Evolutionary conservation across 805 yeast species (phyloP).

Genomic region (Tetrapisispora pingtungensis): DNA sequence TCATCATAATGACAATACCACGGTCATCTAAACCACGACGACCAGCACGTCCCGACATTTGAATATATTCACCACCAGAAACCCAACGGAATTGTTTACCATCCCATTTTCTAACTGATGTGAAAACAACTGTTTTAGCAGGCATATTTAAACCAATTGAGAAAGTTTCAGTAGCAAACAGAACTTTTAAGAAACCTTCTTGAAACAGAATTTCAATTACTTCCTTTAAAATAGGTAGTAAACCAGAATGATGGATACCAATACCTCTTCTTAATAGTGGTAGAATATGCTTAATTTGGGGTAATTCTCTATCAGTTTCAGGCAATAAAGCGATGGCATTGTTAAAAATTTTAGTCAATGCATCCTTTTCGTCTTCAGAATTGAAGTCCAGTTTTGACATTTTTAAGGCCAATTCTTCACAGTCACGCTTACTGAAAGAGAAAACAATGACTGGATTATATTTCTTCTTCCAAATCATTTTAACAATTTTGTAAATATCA

Average conservation of each 20-base stretch:
- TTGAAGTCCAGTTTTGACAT: constrained; percentile 95
- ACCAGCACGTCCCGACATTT: constrained; percentile 99
- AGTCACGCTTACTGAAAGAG: constrained; percentile 94
- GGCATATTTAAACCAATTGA: constrained; percentile 99
- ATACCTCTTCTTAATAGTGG: constrained; percentile 91
- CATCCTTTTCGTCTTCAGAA: constrained; percentile 86
- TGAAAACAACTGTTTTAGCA: constrained; percentile 96
- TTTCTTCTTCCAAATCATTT: constrained; percentile 94
- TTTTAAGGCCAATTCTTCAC: constrained; percentile 87
- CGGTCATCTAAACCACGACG: constrained; percentile 99
- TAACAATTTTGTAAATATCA: constrained; percentile 92
- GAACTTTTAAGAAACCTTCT: constrained; percentile 87
- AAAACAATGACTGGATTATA: constrained; percentile 97
- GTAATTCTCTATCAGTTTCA: constrained; percentile 82
- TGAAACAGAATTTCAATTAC: constrained; percentile 94
- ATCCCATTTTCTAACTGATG: constrained; percentile 97
- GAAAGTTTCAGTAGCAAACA: constrained; percentile 96
- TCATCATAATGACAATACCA: constrained; percentile 98
- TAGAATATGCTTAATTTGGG: constrained; percentile 85
- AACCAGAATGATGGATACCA: constrained; percentile 97
- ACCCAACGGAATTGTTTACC: constrained; percentile 98
- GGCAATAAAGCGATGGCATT: constrained; percentile 85
- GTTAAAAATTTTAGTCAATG: constrained; percentile 77
- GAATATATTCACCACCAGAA: constrained; percentile 98
- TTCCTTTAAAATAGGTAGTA: constrained; percentile 86